Base-by-base conservation (phyloP, 768 basidiomycete genomes). In the Galerina sulciceps region DNA sequence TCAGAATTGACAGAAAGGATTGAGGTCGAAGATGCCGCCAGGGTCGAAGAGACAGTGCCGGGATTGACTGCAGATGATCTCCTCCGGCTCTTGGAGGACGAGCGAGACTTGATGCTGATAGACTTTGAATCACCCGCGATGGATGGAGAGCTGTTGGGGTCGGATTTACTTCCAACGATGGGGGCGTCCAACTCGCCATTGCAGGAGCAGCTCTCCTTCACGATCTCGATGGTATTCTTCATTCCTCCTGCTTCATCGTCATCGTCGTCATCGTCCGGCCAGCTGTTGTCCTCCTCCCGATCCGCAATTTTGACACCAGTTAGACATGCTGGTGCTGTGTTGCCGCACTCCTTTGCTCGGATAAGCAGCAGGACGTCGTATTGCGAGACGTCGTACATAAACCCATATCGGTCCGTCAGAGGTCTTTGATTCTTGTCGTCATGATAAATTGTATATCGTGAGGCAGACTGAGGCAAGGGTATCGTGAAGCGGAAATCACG, bases 281-380 rank as follows among this genome's bases (percentile, higher is more conserved):
- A 93, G 26, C 81, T 85, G 62, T 91, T 88, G 60, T 87, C 86
- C 66, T 93, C 91, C 67, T 85, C 85, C 26, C 91, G 79, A 67
- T 94, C 93, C 1, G 92, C 90, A 57, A 94, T 91, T 77, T 89
- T 93, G 58, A 94, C 88, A 0, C 93, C 94, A 0, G 93, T 94
- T 46, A 93, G 76, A 66, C 91, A 93, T 6, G 92, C 91, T 3
- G 93, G 92, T 0, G 93, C 93, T 0, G 88, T 84, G 64, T 83
- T 89, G 46, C 83, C 79, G 58, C 89, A 92, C 55, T 87, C 87
- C 65, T 80, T 84, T 15, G 90, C 91, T 26, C 90, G 81, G 9
- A 90, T 71, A 23, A 96, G 80, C 13, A 96, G 75, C 22, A 93
- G 78, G 23, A 91, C 80, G 65, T 96, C 94, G 65, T 94, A 93